Conservation (phyloP, 306 rosid species). For the Sicyos edulis region DNA sequence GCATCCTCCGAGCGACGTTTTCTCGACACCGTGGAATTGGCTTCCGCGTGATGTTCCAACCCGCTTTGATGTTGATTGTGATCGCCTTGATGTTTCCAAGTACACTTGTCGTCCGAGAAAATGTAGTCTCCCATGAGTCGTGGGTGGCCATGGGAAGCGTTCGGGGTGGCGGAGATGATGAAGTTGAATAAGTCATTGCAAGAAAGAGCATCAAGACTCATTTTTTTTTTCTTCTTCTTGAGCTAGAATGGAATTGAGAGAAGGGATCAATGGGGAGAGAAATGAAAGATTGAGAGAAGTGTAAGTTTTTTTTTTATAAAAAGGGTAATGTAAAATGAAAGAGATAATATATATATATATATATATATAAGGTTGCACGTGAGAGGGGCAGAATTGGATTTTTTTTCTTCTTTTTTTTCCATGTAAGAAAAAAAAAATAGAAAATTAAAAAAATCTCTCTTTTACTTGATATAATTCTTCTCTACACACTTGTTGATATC, state of each 20-base stretch:
- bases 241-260: background rate
- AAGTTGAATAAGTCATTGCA: slow-evolving; percentile 61
- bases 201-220: slow-evolving; percentile 64
- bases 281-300: background rate
- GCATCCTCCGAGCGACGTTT: background rate
- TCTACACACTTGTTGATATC: background rate
- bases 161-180: slow-evolving; percentile 71
- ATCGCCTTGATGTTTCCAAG: too few relatives aligned
- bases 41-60: background rate
- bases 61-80: slow-evolving; percentile 16
- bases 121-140: slow-evolving; percentile 8
- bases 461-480: background rate
- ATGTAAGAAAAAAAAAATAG: too few relatives aligned
- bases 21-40: background rate
- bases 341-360: too few relatives aligned
- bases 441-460: background rate
- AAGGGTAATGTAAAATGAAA: too few relatives aligned
- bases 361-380: slow-evolving; percentile 21
- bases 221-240: slow-evolving; percentile 12
- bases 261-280: background rate
- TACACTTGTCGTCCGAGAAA: slow-evolving; percentile 19
- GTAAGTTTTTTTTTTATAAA: too few relatives aligned
- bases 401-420: background rate
- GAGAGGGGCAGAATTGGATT: slow-evolving; percentile 10
- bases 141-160: slow-evolving; percentile 23